Base-by-base conservation (phyloP, 345 rosid genomes). In the Eucalyptus cladocalyx region DNA sequence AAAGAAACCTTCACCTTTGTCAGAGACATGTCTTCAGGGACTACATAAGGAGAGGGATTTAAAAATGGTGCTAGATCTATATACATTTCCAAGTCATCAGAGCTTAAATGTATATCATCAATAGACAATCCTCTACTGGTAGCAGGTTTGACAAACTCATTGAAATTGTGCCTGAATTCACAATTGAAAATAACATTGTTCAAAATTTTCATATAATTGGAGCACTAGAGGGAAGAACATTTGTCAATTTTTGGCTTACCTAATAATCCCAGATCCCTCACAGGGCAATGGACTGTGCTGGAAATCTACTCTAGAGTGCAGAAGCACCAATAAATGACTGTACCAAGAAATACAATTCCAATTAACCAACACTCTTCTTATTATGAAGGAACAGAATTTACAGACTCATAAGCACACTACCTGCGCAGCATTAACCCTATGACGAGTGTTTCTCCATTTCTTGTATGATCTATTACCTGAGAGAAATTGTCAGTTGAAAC, bases 261-360 rank as follows among this genome's bases (percentile, higher is more conserved):
- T 92, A 87, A 95, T 92, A 87, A 93, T 86, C 90, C 92, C 87
- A 87, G 98, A 88, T 87, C 93, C 94, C 86, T 97, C 97, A 65
- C 92, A 92, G 65, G 98, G 97, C 89, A 96, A 91, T 90, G 98
- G 98, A 92, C 98, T 97, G 88, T 97, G 99, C 94, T 98, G 99
- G 92, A 98, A 98, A 94, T 96, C 99, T 30, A 95, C 94, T 93
- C 95, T 97, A 18, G 99, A 95, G 89, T 96, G 99, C 93, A 98
- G 99, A 91, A 98, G 98, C 86, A 97, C 99, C 90, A 98, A 93
- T 91, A 98, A 94, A 90, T 97, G 99, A 94, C 99, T 98, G 96
- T 90, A 93, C 87, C 65, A 28, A 80, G 86, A 76, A 76, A 21
- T 40, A 28, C 28, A 40, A 19, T 76, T 40, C 47, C 30, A 40